A percentile compares a stretch with the other conserved stretches of the same genome.
These are phyloP conservation scores for Eucalyptus regnans DNA, from an alignment of 345 rosid species.

Conservation along the genomic window DNA sequence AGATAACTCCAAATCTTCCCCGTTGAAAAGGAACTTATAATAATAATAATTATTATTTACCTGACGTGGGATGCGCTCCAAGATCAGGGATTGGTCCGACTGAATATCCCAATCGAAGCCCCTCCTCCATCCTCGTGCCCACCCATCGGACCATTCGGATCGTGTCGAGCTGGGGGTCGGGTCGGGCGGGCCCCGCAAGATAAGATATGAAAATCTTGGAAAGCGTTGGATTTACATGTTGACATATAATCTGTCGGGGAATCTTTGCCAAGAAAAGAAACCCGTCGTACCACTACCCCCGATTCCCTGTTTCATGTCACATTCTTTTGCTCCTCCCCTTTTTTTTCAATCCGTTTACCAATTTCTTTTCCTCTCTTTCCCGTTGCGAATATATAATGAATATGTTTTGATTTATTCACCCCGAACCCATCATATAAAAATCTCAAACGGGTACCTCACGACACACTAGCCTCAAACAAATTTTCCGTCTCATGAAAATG, in stretches of 20 bases:
- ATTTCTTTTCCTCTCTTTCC: neutral
- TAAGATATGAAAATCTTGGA: neutral
- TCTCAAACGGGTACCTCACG: neutral
- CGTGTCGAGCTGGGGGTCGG: neutral
- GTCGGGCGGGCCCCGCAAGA: neutral
- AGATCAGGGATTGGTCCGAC: neutral
- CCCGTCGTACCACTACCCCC: neutral
- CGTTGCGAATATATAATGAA: neutral
- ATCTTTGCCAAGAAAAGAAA: neutral
- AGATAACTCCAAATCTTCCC: neutral
- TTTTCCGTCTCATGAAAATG: neutral
- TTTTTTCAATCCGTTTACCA: neutral
- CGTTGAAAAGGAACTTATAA: neutral
- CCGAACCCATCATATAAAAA: neutral
- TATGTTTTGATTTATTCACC: neutral
- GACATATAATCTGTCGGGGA: neutral
- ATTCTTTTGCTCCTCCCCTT: neutral
- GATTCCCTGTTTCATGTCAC: neutral
- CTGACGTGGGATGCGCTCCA: neutral
- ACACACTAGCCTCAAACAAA: accelerated
- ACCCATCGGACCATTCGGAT: neutral
- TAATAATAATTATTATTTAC: neutral
- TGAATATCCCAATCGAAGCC: neutral
- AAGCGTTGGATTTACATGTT: neutral
- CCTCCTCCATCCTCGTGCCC: neutral